These are phyloP conservation scores for Fusarium chaquense DNA, from an alignment of 2,329 filamentous ascomycete genomes.

Conservation along the genomic window DNA sequence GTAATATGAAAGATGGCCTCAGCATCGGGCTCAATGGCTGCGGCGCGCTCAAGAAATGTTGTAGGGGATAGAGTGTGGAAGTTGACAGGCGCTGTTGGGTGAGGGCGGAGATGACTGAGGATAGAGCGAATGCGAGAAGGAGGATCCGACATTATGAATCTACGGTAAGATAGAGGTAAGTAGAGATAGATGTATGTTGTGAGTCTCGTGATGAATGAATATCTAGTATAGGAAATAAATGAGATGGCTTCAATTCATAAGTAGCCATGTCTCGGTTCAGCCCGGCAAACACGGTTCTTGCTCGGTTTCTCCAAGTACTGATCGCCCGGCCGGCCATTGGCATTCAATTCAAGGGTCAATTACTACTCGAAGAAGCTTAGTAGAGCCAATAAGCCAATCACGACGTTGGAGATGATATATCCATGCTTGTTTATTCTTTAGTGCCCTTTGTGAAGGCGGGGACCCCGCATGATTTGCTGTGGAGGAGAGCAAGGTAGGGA, in stretches of 20 bases:
- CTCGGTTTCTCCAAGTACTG: constrained; percentile 44
- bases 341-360: constrained; percentile 5
- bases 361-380: constrained; percentile 29
- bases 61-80: constrained; percentile 88
- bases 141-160: constrained; percentile 70
- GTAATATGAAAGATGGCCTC: constrained; percentile 89
- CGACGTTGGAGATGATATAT: constrained; percentile 11
- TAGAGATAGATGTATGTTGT: not conserved
- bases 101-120: constrained; percentile 61
- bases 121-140: constrained; percentile 71
- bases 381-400: constrained; percentile 31
- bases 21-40: constrained; percentile 86
- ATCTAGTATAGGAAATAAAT: not conserved
- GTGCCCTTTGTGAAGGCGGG: constrained; percentile 31
- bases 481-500: constrained; percentile 5
- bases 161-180: not conserved
- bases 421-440: constrained; percentile 22
- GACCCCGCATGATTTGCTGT: constrained; percentile 33
- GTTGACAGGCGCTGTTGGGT: constrained; percentile 63
- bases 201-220: not conserved
- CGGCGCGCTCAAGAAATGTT: constrained; percentile 86
- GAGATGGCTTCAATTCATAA: constrained; percentile 41
- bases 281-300: constrained; percentile 46
- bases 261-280: constrained; percentile 45
- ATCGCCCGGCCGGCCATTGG: constrained; percentile 27